These are phyloP conservation scores for Ogataea nakhonphanomensis DNA, from an alignment of 805 yeast genomes.

Conservation along the genomic window DNA sequence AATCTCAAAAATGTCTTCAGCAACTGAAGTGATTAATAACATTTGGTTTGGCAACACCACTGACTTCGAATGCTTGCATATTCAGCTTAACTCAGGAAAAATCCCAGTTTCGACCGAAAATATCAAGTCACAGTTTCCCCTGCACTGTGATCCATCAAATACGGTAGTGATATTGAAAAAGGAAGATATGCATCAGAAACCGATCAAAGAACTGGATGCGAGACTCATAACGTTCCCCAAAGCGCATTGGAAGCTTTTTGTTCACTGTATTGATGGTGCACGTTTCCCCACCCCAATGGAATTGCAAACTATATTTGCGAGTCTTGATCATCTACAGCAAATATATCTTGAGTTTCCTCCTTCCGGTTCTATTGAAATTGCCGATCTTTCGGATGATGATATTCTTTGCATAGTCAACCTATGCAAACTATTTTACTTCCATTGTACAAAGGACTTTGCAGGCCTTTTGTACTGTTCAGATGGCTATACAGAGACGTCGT, in stretches of 20 bases:
- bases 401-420: conserved; percentile 62
- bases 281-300: conserved; percentile 45
- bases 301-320: conserved; percentile 29
- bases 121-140: conserved; percentile 26
- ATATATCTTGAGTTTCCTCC: conserved; percentile 67
- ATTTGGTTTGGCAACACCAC: conserved; percentile 84
- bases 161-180: conserved; percentile 44
- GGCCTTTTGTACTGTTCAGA: conserved; percentile 75
- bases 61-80: conserved; percentile 52
- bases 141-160: conserved; percentile 49
- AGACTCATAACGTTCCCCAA: conserved; percentile 47
- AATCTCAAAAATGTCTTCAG: conserved; percentile 77
- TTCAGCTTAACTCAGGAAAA: conserved; percentile 21
- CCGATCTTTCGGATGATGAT: conserved; percentile 61
- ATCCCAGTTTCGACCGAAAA: conserved; percentile 1
- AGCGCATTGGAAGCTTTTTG: conserved; percentile 51
- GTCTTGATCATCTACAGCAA: conserved; percentile 17
- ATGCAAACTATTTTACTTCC: conserved; percentile 61
- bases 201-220: conserved; percentile 24
- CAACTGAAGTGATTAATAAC: conserved; percentile 50
- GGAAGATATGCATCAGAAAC: conserved; percentile 27
- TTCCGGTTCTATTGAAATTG: conserved; percentile 77
- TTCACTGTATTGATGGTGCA: conserved; percentile 60
- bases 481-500: conserved; percentile 88
- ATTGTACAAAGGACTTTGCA: conserved; percentile 35